phyloP scores from a whole-genome alignment of 139 green algal species.

The Limnomonas spitsbergensis region DNA sequence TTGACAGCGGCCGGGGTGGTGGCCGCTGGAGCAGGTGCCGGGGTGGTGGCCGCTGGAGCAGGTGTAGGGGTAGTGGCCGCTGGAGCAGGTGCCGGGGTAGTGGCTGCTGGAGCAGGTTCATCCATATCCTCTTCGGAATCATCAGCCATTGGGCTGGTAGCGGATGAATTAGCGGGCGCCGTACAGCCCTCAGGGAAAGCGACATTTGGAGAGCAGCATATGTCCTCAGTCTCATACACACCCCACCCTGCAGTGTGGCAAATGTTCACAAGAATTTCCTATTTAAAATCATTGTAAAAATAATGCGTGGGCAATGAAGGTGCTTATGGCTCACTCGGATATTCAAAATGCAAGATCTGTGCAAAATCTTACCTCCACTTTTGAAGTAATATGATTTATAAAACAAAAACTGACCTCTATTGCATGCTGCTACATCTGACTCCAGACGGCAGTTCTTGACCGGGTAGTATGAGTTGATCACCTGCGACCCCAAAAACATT shows the following conservation, averaged over 20 bases:
- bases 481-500: neutral
- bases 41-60: too few species aligned
- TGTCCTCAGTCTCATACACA: slow-evolving; percentile 37
- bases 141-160: slow-evolving; percentile 1
- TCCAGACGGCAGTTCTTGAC: slow-evolving; percentile 26
- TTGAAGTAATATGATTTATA: neutral
- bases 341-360: neutral
- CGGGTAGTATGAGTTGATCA: slow-evolving; percentile 38
- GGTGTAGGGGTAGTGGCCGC: too few species aligned
- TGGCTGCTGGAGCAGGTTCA: too few species aligned
- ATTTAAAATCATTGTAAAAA: too few species aligned
- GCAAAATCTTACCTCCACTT: neutral
- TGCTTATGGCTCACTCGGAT: neutral
- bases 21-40: too few species aligned
- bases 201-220: slow-evolving; percentile 45
- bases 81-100: too few species aligned
- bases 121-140: too few species aligned
- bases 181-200: slow-evolving; percentile 3
- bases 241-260: slow-evolving; percentile 35
- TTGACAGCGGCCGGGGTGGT: too few species aligned
- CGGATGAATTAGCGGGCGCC: neutral
- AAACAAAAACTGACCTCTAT: slow-evolving; percentile 33
- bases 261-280: neutral
- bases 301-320: neutral
- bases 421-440: slow-evolving; percentile 39